Conservation (phyloP, 73 alveolate species). For the Breviolum minutum region DNA sequence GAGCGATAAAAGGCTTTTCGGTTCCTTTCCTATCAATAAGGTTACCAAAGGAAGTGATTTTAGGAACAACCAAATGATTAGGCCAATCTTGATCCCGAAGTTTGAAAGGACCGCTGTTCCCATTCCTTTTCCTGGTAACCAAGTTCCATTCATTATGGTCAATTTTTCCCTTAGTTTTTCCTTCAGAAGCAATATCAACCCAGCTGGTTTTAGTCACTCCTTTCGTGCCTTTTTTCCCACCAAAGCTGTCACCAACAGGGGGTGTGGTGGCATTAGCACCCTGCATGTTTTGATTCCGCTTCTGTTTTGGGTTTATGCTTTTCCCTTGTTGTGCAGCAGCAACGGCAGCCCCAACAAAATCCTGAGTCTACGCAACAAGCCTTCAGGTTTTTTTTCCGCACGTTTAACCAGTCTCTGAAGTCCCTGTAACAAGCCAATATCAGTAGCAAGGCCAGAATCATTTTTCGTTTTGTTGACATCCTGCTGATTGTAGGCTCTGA, state of each 20-base stretch:
- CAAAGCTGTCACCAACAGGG: background rate
- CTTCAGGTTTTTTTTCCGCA: background rate
- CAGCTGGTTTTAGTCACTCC: background rate
- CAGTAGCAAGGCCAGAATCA: background rate
- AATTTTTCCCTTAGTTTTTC: background rate
- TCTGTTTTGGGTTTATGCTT: background rate
- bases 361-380: background rate
- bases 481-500: background rate
- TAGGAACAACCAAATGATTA: background rate
- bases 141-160: background rate
- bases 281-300: background rate
- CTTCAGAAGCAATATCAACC: background rate
- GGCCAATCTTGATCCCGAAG: background rate
- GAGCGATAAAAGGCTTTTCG: background rate
- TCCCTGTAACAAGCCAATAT: background rate
- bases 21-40: background rate
- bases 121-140: background rate
- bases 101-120: background rate
- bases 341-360: background rate
- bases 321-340: no score
- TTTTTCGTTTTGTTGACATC: background rate
- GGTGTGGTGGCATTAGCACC: background rate
- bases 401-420: background rate
- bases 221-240: background rate
- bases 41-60: background rate